Evolutionary conservation across 1,139 yeast species (phyloP).

Genomic region (Ogataea hybrid): DNA sequence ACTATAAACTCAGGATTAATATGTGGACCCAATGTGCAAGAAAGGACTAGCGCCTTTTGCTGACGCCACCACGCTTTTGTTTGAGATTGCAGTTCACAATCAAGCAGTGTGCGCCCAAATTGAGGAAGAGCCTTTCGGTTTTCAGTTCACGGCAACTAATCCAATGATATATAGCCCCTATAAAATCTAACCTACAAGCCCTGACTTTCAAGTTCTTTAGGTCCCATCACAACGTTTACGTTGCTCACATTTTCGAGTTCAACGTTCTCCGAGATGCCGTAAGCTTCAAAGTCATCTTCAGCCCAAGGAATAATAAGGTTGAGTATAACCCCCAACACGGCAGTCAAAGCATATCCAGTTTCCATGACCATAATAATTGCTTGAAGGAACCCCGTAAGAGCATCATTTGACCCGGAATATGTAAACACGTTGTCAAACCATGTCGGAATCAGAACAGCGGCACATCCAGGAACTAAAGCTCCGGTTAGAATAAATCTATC

Average conservation of each 20-base stretch:
- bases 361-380: conserved; percentile 83
- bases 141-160: conserved; percentile 1
- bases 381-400: conserved; percentile 67
- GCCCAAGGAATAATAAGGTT: conserved; percentile 77
- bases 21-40: conserved; percentile 1
- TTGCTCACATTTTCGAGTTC: conserved; percentile 1
- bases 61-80: conserved; percentile 1
- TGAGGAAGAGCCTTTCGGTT: conserved; percentile 2
- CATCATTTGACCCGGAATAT: conserved; percentile 62
- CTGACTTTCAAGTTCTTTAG: conserved; percentile 2
- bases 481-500: conserved; percentile 83
- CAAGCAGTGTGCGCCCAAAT: conserved; percentile 2
- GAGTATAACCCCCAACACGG: conserved; percentile 68
- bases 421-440: conserved; percentile 81
- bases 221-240: conserved; percentile 1
- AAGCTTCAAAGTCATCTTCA: conserved; percentile 52
- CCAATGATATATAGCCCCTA: conserved; percentile 1
- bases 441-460: conserved; percentile 64
- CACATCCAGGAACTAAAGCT: conserved; percentile 72
- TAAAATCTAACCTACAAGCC: conserved; percentile 1
- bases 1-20: conserved; percentile 1
- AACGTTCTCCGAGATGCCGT: conserved; percentile 2
- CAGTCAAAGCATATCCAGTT: conserved; percentile 83
- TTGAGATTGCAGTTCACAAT: conserved; percentile 1
- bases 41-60: conserved; percentile 2